Percentiles rank a stretch among this genome's conserved stretches.
Conservation (phyloP, 257 asterid genomes). For the Solanum bukasovii region DNA sequence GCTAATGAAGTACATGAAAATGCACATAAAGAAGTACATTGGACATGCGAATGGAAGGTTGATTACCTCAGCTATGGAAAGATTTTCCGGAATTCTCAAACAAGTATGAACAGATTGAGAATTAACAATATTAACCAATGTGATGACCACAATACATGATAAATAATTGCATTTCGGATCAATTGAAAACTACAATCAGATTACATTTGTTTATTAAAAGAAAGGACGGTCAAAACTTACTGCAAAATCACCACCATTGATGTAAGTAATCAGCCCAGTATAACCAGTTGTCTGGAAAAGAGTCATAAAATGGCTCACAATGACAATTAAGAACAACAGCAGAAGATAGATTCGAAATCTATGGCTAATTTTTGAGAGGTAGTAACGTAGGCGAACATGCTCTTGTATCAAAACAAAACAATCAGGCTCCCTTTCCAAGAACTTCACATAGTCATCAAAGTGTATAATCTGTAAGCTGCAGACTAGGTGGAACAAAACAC, state of each 20-base stretch:
- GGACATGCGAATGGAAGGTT: background rate
- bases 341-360: constrained; percentile 74
- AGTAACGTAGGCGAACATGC: constrained; percentile 53
- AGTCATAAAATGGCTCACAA: constrained; percentile 57
- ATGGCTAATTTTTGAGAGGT: constrained; percentile 84
- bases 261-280: constrained; percentile 43
- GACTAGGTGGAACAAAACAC: constrained; percentile 56
- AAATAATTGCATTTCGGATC: background rate
- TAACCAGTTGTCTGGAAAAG: constrained; percentile 62
- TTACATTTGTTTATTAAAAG: background rate
- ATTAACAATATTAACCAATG: background rate
- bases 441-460: constrained; percentile 71
- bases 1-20: background rate
- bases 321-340: constrained; percentile 60
- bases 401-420: constrained; percentile 48
- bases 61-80: background rate
- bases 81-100: background rate
- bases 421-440: constrained; percentile 57
- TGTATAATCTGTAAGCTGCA: constrained; percentile 77
- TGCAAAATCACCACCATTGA: constrained; percentile 84
- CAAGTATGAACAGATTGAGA: background rate
- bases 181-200: background rate
- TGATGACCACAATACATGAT: background rate
- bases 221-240: constrained; percentile 39
- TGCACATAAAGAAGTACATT: background rate